Conservation (phyloP, 2,329 filamentous ascomycete species). For the Orbilia ellipsospora region DNA sequence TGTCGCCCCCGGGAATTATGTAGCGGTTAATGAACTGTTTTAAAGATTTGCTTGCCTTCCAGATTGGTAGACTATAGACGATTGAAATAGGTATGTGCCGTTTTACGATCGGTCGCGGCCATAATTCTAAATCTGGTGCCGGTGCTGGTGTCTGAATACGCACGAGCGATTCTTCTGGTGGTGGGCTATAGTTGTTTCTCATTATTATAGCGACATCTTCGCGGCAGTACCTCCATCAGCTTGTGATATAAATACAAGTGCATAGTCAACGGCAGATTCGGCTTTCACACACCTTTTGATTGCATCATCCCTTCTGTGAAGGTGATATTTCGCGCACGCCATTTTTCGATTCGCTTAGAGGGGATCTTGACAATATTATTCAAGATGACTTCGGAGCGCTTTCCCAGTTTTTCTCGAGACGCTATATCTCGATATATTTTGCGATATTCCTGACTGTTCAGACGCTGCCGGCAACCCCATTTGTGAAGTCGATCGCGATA, state of each 20-base stretch:
- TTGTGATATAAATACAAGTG: background rate
- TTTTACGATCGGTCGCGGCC: background rate
- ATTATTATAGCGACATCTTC: background rate
- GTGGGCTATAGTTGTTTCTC: background rate
- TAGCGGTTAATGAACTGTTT: background rate
- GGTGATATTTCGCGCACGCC: conserved; percentile 27
- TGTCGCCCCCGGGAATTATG: background rate
- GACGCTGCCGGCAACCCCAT: conserved; percentile 18
- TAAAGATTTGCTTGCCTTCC: conserved; percentile 6
- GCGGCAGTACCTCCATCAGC: background rate
- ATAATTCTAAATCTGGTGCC: too few species aligned
- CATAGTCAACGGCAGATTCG: background rate
- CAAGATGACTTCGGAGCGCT: conserved; percentile 15
- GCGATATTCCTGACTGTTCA: too few species aligned
- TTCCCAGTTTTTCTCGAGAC: background rate
- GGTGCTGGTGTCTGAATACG: background rate
- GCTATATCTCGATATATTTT: background rate
- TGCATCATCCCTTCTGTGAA: conserved; percentile 13
- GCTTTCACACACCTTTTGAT: conserved; percentile 1
- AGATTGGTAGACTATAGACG: conserved; percentile 19
- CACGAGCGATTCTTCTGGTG: background rate
- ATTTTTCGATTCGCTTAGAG: conserved; percentile 2
- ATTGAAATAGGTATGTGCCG: conserved; percentile 1
- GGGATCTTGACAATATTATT: conserved; percentile 1
- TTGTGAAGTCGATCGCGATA: conserved; percentile 18